phyloP scores from a whole-genome alignment of 768 basidiomycete species.

The Panaeolus papilionaceus region DNA sequence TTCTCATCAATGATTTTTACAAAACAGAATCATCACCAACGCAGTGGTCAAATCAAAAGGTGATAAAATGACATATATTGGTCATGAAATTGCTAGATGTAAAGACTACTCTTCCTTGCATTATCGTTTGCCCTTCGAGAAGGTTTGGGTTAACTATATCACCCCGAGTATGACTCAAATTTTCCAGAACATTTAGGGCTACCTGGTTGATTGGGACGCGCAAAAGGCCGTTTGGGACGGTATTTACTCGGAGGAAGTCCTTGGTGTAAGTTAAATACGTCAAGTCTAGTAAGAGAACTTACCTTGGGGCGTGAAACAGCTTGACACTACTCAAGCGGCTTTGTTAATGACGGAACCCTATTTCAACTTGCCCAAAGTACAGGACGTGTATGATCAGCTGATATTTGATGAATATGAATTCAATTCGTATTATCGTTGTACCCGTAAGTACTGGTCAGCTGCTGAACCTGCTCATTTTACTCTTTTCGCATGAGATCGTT shows the following conservation, averaged over 20 bases:
- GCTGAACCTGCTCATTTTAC: constrained; percentile 1
- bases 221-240: constrained; percentile 96
- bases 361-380: constrained; percentile 91
- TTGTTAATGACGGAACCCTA: constrained; percentile 93
- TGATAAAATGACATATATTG: constrained; percentile 83
- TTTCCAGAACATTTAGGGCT: constrained; percentile 65
- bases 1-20: constrained; percentile 21
- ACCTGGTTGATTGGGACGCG: constrained; percentile 93
- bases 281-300: constrained; percentile 13
- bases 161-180: constrained; percentile 16
- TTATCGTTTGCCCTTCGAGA: constrained; percentile 88
- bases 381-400: constrained; percentile 94
- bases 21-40: constrained; percentile 72
- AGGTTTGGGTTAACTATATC: constrained; percentile 51
- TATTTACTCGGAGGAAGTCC: constrained; percentile 74
- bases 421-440: constrained; percentile 76
- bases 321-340: constrained; percentile 74
- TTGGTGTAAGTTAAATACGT: constrained; percentile 55
- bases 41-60: constrained; percentile 85
- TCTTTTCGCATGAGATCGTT: constrained; percentile 13
- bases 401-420: constrained; percentile 98
- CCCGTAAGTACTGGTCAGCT: constrained; percentile 61
- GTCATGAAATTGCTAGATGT: constrained; percentile 82
- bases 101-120: constrained; percentile 81
- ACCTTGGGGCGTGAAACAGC: constrained; percentile 45